These are phyloP conservation scores for Emergomyces pasteurianus DNA, from an alignment of 2,329 filamentous ascomycete species.

Conservation along the genomic window DNA sequence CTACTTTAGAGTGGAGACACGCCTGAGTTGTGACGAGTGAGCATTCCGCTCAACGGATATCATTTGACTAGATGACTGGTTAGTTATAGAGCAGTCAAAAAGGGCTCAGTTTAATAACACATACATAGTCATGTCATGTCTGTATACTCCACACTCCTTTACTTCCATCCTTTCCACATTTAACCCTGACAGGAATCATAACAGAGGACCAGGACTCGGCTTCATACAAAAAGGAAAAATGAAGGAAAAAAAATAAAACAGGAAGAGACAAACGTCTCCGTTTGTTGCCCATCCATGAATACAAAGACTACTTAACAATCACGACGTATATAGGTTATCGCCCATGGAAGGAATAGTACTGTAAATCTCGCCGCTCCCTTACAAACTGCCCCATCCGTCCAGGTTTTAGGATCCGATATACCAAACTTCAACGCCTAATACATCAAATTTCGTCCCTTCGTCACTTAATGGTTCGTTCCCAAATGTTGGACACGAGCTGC, in stretches of 20 bases:
- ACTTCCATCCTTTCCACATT: too few species aligned
- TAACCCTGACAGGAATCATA: background rate
- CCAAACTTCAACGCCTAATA: slow-evolving; percentile 89
- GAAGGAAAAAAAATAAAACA: background rate
- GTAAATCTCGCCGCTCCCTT: background rate
- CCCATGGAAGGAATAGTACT: background rate
- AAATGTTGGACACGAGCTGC: slow-evolving; percentile 76
- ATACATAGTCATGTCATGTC: background rate
- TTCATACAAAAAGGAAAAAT: background rate
- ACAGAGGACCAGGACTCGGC: background rate
- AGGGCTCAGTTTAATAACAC: background rate
- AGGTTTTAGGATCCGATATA: slow-evolving; percentile 54
- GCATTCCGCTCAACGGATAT: background rate
- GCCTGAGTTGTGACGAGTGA: too few species aligned
- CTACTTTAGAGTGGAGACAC: background rate
- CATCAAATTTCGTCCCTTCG: slow-evolving; percentile 80
- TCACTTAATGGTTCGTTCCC: slow-evolving; percentile 90
- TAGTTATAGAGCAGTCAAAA: background rate
- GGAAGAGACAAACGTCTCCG: background rate
- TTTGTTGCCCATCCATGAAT: background rate
- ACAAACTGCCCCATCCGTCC: background rate
- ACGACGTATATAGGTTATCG: background rate
- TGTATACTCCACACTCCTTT: too few species aligned
- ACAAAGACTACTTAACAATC: background rate
- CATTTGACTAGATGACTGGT: background rate